Conservation (phyloP, 2,329 filamentous ascomycete species). For the Venturia pyrina region DNA sequence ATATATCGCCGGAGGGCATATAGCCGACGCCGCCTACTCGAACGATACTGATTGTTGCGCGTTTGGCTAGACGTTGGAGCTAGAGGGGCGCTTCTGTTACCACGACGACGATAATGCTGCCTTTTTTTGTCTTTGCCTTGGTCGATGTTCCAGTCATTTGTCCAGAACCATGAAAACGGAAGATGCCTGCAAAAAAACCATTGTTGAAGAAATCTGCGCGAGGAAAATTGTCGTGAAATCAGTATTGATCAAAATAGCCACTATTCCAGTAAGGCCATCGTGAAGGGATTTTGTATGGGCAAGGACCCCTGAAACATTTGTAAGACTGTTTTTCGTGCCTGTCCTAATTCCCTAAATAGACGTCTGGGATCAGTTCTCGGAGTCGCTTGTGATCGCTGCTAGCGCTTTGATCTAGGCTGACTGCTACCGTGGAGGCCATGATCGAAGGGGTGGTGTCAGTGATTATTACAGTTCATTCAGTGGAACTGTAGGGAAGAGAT, state of each 20-base stretch:
- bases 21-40: conserved; percentile 51
- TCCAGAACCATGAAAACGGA: conserved; percentile 55
- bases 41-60: conserved; percentile 51
- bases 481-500: no score
- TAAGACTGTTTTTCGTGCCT: conserved; percentile 33
- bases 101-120: conserved; percentile 51
- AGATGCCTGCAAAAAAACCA: conserved; percentile 35
- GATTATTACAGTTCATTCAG: no score
- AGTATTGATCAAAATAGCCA: conserved; percentile 25
- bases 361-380: conserved; percentile 28
- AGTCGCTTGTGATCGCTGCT: conserved; percentile 17
- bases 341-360: conserved; percentile 28
- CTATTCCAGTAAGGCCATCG: conserved; percentile 16
- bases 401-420: neutral
- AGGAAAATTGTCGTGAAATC: conserved; percentile 36
- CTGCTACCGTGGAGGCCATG: neutral
- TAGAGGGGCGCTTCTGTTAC: conserved; percentile 53
- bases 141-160: conserved; percentile 45
- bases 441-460: no score
- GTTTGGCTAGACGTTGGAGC: conserved; percentile 47
- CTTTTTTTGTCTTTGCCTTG: conserved; percentile 43
- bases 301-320: conserved; percentile 34
- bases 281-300: conserved; percentile 32
- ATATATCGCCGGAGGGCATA: conserved; percentile 56
- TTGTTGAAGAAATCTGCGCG: conserved; percentile 31